These are phyloP conservation scores for Paramecium biaurelia DNA, from an alignment of 73 alveolate genomes.

Conservation along the genomic window DNA sequence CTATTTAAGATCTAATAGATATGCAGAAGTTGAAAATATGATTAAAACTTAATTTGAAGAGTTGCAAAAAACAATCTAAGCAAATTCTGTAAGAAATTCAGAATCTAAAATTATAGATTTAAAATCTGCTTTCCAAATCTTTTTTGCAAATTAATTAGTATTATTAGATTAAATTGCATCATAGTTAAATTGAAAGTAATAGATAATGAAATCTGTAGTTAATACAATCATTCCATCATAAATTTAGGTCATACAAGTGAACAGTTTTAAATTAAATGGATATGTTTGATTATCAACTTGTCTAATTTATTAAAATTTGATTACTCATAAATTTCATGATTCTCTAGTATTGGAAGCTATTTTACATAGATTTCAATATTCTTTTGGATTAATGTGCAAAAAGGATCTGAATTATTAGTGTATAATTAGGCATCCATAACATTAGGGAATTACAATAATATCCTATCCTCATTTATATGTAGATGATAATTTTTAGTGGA, in stretches of 20 bases:
- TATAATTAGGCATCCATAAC: background rate
- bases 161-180: background rate
- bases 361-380: background rate
- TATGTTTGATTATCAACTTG: background rate
- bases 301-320: background rate
- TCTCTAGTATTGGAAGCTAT: background rate
- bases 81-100: background rate
- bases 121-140: conserved; percentile 19
- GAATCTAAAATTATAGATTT: background rate
- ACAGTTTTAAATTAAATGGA: conserved; percentile 9
- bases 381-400: background rate
- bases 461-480: background rate
- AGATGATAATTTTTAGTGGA: background rate
- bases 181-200: background rate
- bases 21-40: background rate
- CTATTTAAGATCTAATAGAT: background rate
- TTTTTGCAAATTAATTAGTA: background rate
- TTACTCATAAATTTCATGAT: background rate
- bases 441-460: background rate
- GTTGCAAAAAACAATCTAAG: background rate
- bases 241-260: background rate
- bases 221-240: conserved; percentile 29
- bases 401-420: background rate
- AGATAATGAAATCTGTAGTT: background rate
- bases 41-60: background rate